Base-by-base conservation (phyloP, 768 basidiomycete species). In the Pluteus cervinus region DNA sequence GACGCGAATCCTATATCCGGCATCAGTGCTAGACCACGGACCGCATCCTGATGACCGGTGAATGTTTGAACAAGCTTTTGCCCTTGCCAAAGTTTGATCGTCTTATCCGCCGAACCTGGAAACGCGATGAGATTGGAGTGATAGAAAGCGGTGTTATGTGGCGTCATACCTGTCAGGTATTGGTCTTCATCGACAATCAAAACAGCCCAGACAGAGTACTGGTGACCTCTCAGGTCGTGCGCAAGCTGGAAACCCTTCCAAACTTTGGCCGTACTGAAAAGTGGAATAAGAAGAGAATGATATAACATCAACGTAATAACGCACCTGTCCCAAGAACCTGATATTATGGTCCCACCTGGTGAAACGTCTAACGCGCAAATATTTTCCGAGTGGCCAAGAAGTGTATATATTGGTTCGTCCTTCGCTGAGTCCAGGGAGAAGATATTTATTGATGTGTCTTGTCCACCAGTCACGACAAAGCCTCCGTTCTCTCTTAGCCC, bases 271-370 rank as follows among this genome's bases (percentile, higher is more conserved):
- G 94, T 90, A 55, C 93, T 97, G 52, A 21, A 41, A 36, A 26
- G 26, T 12, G 33, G 21, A 8, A 36, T 15, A 31, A 24, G 29
- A 24, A 44, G 34, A 35, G 32, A 24, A 12, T 12, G 26, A 16
- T 33, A 14, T 20, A 14, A 29, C 29, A 32, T 39, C 36, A 38
- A n/a, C n/a, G n/a, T n/a, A 24, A 35, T 31, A 8, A 61, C 76
- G 60, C 51, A 94, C 94, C 75, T 86, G 64, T 98, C 96, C 96
- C 96, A 99, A 29, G 90, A 94, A 14, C 96, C 96, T 6, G 89
- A 93, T 40, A 96, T 79, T 43, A 98, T 81, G 34, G 75, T 69
- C 11, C 89, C 88, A 33, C 71, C 70, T 7, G 73, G 60, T 7
- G 76, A 75, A 4, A 79, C 75, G 51, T 88, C 73, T 39, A 99